These are phyloP conservation scores for Wallacemonas sp. DNA, from an alignment of 208 protist species.

Conservation along the genomic window DNA sequence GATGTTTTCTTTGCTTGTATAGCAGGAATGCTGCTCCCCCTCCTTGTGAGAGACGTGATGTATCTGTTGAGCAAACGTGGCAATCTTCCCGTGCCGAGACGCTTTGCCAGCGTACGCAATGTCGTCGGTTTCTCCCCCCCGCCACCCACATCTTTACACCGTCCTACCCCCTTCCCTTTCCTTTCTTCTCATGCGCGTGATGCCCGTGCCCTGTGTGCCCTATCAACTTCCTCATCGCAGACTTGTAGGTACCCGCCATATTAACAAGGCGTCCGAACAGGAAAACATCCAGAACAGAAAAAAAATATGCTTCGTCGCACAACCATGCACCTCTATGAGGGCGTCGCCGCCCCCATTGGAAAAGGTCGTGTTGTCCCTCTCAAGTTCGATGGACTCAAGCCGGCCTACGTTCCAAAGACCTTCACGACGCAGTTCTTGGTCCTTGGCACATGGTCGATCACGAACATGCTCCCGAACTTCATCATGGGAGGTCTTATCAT, in stretches of 20 bases:
- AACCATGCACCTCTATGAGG: slow-evolving; percentile 44
- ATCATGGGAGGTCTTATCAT: slow-evolving; percentile 72
- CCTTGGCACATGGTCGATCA: slow-evolving; percentile 71
- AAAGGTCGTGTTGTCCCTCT: slow-evolving; percentile 81
- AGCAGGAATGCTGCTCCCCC: no score
- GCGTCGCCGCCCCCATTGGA: slow-evolving; percentile 58
- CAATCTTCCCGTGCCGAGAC: no score
- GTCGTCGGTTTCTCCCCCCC: no score
- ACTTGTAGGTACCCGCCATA: slow-evolving; percentile 7
- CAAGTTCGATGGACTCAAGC: slow-evolving; percentile 78
- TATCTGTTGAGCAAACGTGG: no score
- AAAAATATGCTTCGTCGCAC: slow-evolving; percentile 74
- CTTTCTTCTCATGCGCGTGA: neutral
- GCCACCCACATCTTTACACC: no score
- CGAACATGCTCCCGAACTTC: slow-evolving; percentile 80
- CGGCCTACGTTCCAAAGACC: slow-evolving; percentile 74
- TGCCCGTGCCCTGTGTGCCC: neutral
- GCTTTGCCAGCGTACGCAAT: no score
- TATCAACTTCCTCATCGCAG: neutral
- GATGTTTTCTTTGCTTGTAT: no score
- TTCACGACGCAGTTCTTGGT: slow-evolving; percentile 83
- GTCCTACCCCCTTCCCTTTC: no score
- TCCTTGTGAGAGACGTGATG: no score
- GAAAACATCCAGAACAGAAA: slow-evolving; percentile 3
- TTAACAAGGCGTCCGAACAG: slow-evolving; percentile 12